Conservation (phyloP, 2,329 filamentous ascomycete species). For the Byssoonygena ceratinophila region DNA sequence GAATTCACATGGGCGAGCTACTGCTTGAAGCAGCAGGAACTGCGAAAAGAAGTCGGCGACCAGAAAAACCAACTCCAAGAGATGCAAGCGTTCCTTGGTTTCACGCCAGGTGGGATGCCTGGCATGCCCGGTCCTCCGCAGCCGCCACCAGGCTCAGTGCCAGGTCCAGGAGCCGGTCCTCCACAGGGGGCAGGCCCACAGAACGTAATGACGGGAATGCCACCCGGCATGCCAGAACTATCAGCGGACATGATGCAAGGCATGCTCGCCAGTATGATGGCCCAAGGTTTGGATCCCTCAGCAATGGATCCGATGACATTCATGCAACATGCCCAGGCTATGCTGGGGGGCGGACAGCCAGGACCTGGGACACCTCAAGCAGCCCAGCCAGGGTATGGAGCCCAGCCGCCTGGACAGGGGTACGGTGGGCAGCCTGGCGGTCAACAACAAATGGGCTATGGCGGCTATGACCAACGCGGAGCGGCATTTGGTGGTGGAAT, state of each 20-base stretch:
- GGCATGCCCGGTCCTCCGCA: slow-evolving; percentile 33
- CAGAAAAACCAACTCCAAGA: slow-evolving; percentile 62
- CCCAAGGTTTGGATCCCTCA: slow-evolving; percentile 44
- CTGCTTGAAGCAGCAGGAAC: slow-evolving; percentile 71
- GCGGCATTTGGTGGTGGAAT: slow-evolving; percentile 28
- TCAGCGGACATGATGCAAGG: slow-evolving; percentile 49
- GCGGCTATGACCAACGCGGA: slow-evolving; percentile 33
- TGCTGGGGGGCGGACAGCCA: slow-evolving; percentile 37
- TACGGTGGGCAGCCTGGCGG: slow-evolving; percentile 30
- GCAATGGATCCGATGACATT: slow-evolving; percentile 46
- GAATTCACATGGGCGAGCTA: slow-evolving; percentile 97
- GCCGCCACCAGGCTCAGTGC: slow-evolving; percentile 22
- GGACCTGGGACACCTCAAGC: slow-evolving; percentile 31
- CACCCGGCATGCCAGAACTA: slow-evolving; percentile 43
- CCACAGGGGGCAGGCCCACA: slow-evolving; percentile 14
- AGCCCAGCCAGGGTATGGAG: slow-evolving; percentile 28
- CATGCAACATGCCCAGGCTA: slow-evolving; percentile 44
- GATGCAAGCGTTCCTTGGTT: slow-evolving; percentile 50
- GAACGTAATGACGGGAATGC: slow-evolving; percentile 35
- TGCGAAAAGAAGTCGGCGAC: slow-evolving; percentile 65
- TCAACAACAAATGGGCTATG: slow-evolving; percentile 35
- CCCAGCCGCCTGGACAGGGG: slow-evolving; percentile 26
- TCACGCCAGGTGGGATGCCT: slow-evolving; percentile 35
- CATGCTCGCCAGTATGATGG: slow-evolving; percentile 47
- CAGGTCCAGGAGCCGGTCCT: slow-evolving; percentile 16